These are phyloP conservation scores for Collybiopsis luxurians DNA, from an alignment of 768 basidiomycete genomes.

Conservation along the genomic window DNA sequence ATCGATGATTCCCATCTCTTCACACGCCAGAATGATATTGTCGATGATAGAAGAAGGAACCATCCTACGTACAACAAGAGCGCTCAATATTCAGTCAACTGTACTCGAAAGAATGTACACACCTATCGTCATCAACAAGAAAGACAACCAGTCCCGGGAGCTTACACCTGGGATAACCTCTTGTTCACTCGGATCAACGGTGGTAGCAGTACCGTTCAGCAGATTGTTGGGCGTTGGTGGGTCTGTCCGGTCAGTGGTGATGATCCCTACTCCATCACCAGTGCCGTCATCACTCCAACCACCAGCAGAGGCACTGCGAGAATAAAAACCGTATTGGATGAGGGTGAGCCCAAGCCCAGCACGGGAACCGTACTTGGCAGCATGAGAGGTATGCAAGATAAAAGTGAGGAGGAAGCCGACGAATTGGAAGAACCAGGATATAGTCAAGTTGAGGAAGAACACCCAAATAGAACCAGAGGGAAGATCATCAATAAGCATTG, in stretches of 20 bases:
- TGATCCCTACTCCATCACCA: conserved; percentile 6
- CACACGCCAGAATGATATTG: conserved; percentile 80
- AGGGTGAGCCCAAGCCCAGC: conserved; percentile 95
- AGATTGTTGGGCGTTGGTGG: not conserved
- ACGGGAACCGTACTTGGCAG: conserved; percentile 89
- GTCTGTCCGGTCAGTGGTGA: not conserved
- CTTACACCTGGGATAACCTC: conserved; percentile 28
- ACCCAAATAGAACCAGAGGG: conserved; percentile 74
- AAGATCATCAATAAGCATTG: conserved; percentile 90
- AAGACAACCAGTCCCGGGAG: conserved; percentile 86
- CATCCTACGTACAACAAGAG: conserved; percentile 62
- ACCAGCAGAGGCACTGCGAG: conserved; percentile 36
- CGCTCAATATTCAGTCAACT: not conserved
- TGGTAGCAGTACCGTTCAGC: conserved; percentile 11
- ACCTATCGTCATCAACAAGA: conserved; percentile 90
- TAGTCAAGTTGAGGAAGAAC: conserved; percentile 78
- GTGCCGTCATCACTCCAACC: conserved; percentile 20
- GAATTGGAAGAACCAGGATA: conserved; percentile 97
- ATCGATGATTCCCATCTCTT: conserved; percentile 83
- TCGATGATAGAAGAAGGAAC: conserved; percentile 85
- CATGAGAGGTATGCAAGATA: conserved; percentile 88
- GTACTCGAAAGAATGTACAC: conserved; percentile 12
- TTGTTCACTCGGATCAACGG: conserved; percentile 19
- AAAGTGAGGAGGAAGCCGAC: conserved; percentile 89
- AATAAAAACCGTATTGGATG: conserved; percentile 88